These are phyloP conservation scores for Theileria luwenshuni DNA, from an alignment of 169 alveolate species.

Conservation along the genomic window DNA sequence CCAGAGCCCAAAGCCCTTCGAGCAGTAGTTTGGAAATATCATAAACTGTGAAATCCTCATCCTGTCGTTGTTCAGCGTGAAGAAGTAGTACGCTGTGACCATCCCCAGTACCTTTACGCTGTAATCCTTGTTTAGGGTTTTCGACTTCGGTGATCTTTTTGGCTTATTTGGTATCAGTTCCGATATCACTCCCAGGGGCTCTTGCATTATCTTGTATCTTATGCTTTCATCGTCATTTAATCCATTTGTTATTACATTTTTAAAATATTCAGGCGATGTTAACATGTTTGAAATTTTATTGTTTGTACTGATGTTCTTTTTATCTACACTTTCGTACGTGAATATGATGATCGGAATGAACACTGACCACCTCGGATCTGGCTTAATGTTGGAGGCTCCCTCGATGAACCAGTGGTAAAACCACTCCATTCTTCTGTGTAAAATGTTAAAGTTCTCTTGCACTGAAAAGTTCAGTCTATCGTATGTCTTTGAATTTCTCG, in stretches of 20 bases:
- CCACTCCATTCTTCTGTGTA: constrained; percentile 73
- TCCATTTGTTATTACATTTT: constrained; percentile 9
- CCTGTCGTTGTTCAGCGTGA: constrained; percentile 71
- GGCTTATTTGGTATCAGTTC: neutral
- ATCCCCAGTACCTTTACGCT: constrained; percentile 64
- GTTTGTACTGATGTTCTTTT: constrained; percentile 11
- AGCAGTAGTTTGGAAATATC: constrained; percentile 76
- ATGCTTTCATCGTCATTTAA: constrained; percentile 4
- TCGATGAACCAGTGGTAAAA: constrained; percentile 74
- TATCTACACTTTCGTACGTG: neutral
- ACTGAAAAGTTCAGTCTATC: constrained; percentile 37
- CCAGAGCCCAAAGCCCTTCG: constrained; percentile 75
- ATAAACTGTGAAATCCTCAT: constrained; percentile 77
- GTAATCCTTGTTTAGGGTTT: constrained; percentile 24
- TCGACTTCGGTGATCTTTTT: neutral
- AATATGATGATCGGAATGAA: constrained; percentile 55
- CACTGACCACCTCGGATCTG: constrained; percentile 68
- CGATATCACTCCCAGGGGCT: constrained; percentile 26
- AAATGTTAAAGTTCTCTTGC: constrained; percentile 29
- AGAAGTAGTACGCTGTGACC: constrained; percentile 77
- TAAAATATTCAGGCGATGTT: neutral
- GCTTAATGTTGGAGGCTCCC: constrained; percentile 68
- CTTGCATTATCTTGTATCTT: constrained; percentile 16
- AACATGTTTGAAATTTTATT: neutral
- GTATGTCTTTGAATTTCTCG: neutral